Percentiles rank a stretch among this genome's conserved stretches.
Evolutionary conservation across 2,329 filamentous ascomycete genomes (phyloP).

Genomic region (Exophiala aquamarina): DNA sequence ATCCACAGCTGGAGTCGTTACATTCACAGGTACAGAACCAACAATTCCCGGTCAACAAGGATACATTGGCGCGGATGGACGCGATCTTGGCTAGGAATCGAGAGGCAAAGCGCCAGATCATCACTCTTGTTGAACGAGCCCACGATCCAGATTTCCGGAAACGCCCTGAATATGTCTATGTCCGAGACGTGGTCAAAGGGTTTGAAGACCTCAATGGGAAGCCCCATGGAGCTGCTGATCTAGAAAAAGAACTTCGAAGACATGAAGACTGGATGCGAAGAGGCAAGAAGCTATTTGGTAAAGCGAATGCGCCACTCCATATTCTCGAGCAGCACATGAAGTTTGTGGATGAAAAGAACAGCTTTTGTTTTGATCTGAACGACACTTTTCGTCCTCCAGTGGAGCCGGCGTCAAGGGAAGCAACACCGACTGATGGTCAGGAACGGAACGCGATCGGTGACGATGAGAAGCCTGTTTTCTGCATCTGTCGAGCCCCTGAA

Average conservation of each 20-base stretch:
- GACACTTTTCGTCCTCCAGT: constrained; percentile 88
- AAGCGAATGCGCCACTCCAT: constrained; percentile 94
- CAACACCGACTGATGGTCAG: constrained; percentile 58
- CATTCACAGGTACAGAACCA: constrained; percentile 70
- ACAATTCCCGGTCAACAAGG: constrained; percentile 72
- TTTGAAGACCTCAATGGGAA: constrained; percentile 90
- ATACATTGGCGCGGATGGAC: constrained; percentile 80
- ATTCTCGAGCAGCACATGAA: constrained; percentile 95
- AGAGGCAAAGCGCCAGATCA: constrained; percentile 85
- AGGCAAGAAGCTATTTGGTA: constrained; percentile 96
- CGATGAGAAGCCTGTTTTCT: constrained; percentile 78
- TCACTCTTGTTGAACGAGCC: constrained; percentile 76
- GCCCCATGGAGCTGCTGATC: constrained; percentile 82
- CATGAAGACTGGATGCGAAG: constrained; percentile 99
- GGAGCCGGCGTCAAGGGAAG: constrained; percentile 86
- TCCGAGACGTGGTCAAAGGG: constrained; percentile 84
- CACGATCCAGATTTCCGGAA: constrained; percentile 72
- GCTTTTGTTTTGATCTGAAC: constrained; percentile 84
- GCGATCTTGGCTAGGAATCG: constrained; percentile 93
- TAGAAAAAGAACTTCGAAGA: constrained; percentile 89
- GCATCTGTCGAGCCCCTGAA: constrained; percentile 89
- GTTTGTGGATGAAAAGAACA: constrained; percentile 84
- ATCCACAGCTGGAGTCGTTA: constrained; percentile 88
- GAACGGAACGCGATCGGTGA: constrained; percentile 56
- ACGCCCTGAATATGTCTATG: constrained; percentile 82